These are phyloP conservation scores for Claviceps sp. DNA, from an alignment of 2,329 filamentous ascomycete species.

Conservation along the genomic window DNA sequence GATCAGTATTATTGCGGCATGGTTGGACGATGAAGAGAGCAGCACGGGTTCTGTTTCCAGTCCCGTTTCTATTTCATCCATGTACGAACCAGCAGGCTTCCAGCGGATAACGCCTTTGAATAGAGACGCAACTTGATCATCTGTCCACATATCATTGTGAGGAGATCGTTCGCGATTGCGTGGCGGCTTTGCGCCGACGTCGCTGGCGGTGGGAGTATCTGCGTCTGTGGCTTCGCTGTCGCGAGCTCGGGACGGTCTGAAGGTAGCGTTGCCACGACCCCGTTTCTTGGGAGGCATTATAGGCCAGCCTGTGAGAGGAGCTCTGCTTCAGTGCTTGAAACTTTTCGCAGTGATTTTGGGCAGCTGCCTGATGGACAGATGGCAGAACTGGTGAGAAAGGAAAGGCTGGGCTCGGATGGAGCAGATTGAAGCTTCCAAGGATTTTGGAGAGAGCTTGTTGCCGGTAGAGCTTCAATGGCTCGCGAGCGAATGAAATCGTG, in stretches of 20 bases:
- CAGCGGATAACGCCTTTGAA: conserved; percentile 87
- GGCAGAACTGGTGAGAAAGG: background rate
- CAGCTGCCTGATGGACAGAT: background rate
- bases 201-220: conserved; percentile 41
- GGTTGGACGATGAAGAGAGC: background rate
- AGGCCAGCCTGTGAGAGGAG: background rate
- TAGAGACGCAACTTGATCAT: conserved; percentile 84
- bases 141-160: conserved; percentile 69
- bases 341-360: background rate
- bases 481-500: background rate
- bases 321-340: background rate
- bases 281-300: conserved; percentile 61
- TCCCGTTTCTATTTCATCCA: background rate
- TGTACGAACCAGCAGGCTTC: conserved; percentile 76
- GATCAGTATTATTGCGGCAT: background rate
- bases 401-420: background rate
- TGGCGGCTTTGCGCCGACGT: conserved; percentile 24
- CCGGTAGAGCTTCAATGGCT: background rate
- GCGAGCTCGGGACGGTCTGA: conserved; percentile 39
- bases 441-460: background rate
- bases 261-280: conserved; percentile 39
- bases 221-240: conserved; percentile 50
- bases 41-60: background rate
- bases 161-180: conserved; percentile 12
- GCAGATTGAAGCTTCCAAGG: background rate